These are phyloP conservation scores for Penicillium sp. DNA, from an alignment of 2,329 filamentous ascomycete genomes.

Conservation along the genomic window DNA sequence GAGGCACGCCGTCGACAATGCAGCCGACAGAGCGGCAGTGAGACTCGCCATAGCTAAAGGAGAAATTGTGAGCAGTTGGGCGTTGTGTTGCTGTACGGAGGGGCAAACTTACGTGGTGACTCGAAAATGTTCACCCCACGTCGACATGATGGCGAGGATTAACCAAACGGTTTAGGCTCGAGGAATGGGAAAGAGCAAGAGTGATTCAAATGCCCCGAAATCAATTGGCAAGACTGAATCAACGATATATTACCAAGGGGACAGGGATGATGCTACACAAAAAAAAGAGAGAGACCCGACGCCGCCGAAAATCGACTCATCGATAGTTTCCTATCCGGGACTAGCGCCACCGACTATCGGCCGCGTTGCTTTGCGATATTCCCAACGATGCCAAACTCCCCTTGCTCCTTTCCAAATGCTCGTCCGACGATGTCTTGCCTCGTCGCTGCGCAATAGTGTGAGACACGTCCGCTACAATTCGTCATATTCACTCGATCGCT, in stretches of 20 bases:
- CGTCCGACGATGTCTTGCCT: constrained; percentile 27
- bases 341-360: constrained; percentile 39
- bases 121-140: constrained; percentile 80
- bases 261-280: constrained; percentile 9
- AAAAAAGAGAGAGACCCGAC: constrained; percentile 10
- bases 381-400: constrained; percentile 11
- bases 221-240: constrained; percentile 6
- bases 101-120: constrained; percentile 73
- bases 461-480: constrained; percentile 37
- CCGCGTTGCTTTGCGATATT: constrained; percentile 12
- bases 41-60: constrained; percentile 73
- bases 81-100: constrained; percentile 16
- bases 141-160: constrained; percentile 69
- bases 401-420: constrained; percentile 34
- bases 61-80: constrained; percentile 29
- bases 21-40: constrained; percentile 93
- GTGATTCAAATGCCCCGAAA: neutral
- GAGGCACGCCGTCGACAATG: constrained; percentile 92
- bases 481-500: constrained; percentile 38
- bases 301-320: constrained; percentile 33
- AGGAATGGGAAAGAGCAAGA: constrained; percentile 10
- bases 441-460: constrained; percentile 20
- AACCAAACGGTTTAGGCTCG: constrained; percentile 6
- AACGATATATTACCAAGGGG: neutral
- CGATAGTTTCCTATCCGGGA: constrained; percentile 31